Evolutionary conservation across 2,329 filamentous ascomycete species (phyloP), one percentile per base, ranked within the genome.

Genomic region (Plenodomus tracheiphilus): DNA sequence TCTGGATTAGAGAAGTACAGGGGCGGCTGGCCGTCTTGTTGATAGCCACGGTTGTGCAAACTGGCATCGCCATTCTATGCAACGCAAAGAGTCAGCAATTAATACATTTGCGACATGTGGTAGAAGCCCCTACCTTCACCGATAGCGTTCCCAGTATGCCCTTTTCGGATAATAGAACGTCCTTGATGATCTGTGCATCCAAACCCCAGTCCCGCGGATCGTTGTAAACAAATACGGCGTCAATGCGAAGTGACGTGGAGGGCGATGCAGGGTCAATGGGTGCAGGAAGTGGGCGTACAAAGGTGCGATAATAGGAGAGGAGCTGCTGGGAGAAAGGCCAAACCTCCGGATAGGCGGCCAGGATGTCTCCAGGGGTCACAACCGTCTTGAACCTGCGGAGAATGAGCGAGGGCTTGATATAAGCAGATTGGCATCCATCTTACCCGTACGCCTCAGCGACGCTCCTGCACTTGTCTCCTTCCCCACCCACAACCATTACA

Each of bases 201-300:
- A 97, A 81, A 1, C 89, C 91, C 94, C 94, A 99, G 76, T 99
- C 94, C 47, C 94, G 84, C 3, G 94, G 92, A 72, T 97, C 94
- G 70, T 96, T 96, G 80, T 93, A 97, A 6, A 97, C 88, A 64
- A 97, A 88, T 21, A 97, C 84, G 21, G 92, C 91, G 66, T 96
- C 91, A 59, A 99, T 87, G 61, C 90, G 91, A 40, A 93, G 79
- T 16, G 77, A 80, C 13, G 76, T 74, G 1, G 72, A 72, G 2
- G 72, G 78, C 51, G 78, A 75, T 15, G 69, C 65, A 32, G 79
- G 69, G 43, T 76, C 72, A 54, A 81, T 75, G 11, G 77, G 77
- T 8, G 58, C 58, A 0, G 85, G 85, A 0, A 89, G 76, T 1
- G 83, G 81, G 32, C 80, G 79, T 15, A 82, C 79, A 47, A 81